phyloP scores from a whole-genome alignment of 176 grass and related monocot species.

The Eleusine coracana region DNA sequence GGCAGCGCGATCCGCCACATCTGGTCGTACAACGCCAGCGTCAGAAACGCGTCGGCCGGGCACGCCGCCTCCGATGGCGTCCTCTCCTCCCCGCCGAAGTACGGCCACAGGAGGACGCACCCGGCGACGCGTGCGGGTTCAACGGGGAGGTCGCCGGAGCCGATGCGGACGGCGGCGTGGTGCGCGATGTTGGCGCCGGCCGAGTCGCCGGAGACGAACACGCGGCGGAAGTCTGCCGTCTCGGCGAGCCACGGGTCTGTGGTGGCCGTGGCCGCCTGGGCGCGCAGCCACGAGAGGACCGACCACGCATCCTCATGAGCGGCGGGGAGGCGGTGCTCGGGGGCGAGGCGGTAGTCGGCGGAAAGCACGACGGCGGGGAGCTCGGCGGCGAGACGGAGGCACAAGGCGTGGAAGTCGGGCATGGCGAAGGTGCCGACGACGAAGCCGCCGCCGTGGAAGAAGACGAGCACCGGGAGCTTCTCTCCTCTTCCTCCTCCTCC shows the following conservation, averaged over 20 bases:
- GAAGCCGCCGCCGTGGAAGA: constrained; percentile 79
- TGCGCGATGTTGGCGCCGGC: constrained; percentile 66
- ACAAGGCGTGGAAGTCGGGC: constrained; percentile 51
- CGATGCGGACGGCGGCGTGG: constrained; percentile 46
- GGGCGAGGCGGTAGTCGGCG: constrained; percentile 72
- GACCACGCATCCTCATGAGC: constrained; percentile 44
- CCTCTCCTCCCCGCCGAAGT: constrained; percentile 58
- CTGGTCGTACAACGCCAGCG: constrained; percentile 50
- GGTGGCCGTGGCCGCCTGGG: not conserved
- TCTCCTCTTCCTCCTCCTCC: not conserved
- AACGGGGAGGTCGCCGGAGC: constrained; percentile 1
- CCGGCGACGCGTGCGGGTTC: constrained; percentile 39
- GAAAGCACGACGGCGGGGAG: constrained; percentile 60
- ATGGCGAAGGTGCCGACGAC: constrained; percentile 52
- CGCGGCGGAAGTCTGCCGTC: constrained; percentile 43
- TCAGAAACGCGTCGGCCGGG: constrained; percentile 49
- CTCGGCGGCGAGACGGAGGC: constrained; percentile 55
- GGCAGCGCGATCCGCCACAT: constrained; percentile 79
- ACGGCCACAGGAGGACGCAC: constrained; percentile 54
- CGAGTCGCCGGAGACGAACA: constrained; percentile 70
- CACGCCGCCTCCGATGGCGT: constrained; percentile 55
- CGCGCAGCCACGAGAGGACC: constrained; percentile 51
- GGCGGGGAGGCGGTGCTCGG: constrained; percentile 64
- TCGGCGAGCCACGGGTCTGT: constrained; percentile 58
- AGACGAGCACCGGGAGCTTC: constrained; percentile 55